These are phyloP conservation scores for Agrocybe pediades DNA, from an alignment of 768 basidiomycete species.

Conservation along the genomic window DNA sequence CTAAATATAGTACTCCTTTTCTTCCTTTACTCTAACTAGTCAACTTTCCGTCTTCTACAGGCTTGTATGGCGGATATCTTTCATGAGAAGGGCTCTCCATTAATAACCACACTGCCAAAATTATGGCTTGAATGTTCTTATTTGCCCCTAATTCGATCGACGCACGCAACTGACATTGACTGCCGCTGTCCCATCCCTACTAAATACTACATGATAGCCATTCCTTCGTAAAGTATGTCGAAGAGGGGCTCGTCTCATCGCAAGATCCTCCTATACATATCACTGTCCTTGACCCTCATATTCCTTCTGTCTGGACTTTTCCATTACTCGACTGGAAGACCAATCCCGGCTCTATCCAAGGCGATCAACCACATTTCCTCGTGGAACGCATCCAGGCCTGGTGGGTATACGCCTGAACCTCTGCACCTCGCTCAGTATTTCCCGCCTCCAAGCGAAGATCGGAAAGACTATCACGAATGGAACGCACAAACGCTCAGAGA, in stretches of 20 bases:
- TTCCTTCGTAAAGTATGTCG: background rate
- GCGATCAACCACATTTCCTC: too few relatives aligned
- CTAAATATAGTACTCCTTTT: too few relatives aligned
- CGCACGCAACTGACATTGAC: too few relatives aligned
- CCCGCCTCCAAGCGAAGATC: constrained; percentile 14
- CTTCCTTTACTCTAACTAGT: too few relatives aligned
- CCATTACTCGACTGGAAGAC: background rate
- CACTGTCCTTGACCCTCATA: background rate
- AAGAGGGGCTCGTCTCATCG: background rate
- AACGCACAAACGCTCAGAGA: constrained; percentile 25
- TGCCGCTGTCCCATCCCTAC: too few relatives aligned
- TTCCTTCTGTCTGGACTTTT: background rate
- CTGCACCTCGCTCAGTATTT: constrained; percentile 14
- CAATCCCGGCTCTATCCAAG: background rate
- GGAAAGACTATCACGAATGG: constrained; percentile 29
- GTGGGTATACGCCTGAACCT: constrained; percentile 6
- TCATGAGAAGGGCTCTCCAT: too few relatives aligned
- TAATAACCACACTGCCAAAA: too few relatives aligned
- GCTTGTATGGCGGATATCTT: too few relatives aligned
- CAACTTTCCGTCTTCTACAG: too few relatives aligned
- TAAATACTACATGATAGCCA: background rate
- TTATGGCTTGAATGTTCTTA: background rate
- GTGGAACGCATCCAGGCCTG: too few relatives aligned
- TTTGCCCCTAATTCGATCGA: background rate
- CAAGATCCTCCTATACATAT: background rate